Base-by-base conservation (phyloP, 2,329 filamentous ascomycete genomes). In the Fusarium metavorans region DNA sequence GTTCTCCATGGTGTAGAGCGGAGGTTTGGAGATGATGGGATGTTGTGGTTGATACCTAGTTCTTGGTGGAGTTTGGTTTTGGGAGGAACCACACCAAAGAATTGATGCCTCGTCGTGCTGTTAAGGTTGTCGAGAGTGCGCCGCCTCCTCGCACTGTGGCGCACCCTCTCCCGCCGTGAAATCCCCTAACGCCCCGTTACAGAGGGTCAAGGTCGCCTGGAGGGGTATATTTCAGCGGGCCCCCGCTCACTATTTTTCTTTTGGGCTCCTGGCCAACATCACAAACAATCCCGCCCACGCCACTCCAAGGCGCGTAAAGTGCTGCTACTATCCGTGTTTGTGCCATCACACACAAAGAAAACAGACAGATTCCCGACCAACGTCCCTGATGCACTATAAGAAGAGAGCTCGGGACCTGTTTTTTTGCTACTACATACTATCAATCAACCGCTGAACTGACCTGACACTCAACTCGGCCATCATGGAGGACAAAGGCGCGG, bases 1-100 rank as follows among this genome's bases (percentile, higher is more conserved):
- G 87, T 95, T 96, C 85, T 95, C 94, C 94, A 95, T 97, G 71
- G 74, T 83, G 68, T 35, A 18, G 48, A 37, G 37, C 50, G 34
- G 45, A 37, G 39, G 43, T 57, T 57, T 60, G 54, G 62, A 50
- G 25, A 35, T 57, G 54, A 35, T 57, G 34, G 8, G 54, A 18
- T 57, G 32, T 58, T 54, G 25, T 37, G 57, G 64, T 64, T 50
- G 59, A 64, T 63, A 58, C 20, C 20, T 20, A 48, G 23, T 57
- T 30, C 61, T 64, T 69, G 63, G 50, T 67, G 67, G 73, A 27
- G 32, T 58, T 58, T 35, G 20, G 20, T 58, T n/a, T 52, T 52
- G 27, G 23, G 48, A 30, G 48, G 23, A 37, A 48, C 43, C 43
- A 45, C 43, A 23, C 20, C 27, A 16, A n/a, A 32, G 66, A 71